Evolutionary conservation across 108 stramenopile genomes (phyloP).

Genomic region (Thalassiosira profunda): DNA sequence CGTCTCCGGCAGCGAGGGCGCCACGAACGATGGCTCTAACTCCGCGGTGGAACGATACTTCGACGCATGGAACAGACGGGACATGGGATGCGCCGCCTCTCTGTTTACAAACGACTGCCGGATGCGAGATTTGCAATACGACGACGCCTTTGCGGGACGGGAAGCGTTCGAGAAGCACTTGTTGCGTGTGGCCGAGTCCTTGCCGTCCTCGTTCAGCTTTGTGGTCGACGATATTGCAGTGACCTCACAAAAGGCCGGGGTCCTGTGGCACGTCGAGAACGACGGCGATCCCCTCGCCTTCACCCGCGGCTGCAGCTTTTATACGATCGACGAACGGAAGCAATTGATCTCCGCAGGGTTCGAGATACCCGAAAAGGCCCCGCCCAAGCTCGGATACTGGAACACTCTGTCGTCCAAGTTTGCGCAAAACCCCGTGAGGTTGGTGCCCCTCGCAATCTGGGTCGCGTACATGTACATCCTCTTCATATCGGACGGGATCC

Average conservation of each 20-base stretch:
- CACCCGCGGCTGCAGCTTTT: conserved; percentile 57
- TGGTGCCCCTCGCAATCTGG: conserved; percentile 64
- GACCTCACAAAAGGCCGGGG: conserved; percentile 29
- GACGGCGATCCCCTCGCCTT: conserved; percentile 57
- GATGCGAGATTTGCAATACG: no score
- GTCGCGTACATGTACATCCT: conserved; percentile 77
- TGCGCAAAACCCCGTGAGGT: conserved; percentile 66
- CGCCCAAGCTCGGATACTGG: conserved; percentile 51
- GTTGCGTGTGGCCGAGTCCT: conserved; percentile 52
- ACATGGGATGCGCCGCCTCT: conserved; percentile 57
- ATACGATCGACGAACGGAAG: conserved; percentile 46
- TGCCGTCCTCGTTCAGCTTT: conserved; percentile 56
- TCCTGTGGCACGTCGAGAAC: conserved; percentile 64
- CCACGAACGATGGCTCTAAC: not conserved
- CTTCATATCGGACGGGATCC: conserved; percentile 79
- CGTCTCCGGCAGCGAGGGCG: not conserved
- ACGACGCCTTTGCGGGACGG: conserved; percentile 67
- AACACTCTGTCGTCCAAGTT: conserved; percentile 57
- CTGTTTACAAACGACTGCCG: conserved; percentile 55
- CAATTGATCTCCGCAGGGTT: conserved; percentile 53
- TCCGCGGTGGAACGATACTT: conserved; percentile 56
- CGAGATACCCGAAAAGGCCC: conserved; percentile 67
- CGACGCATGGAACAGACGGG: conserved; percentile 70
- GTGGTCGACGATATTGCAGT: conserved; percentile 49
- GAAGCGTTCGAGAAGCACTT: conserved; percentile 58